These are phyloP conservation scores for Mrakiaceae sp. DNA, from an alignment of 1,284 basidiomycete genomes.

Conservation along the genomic window DNA sequence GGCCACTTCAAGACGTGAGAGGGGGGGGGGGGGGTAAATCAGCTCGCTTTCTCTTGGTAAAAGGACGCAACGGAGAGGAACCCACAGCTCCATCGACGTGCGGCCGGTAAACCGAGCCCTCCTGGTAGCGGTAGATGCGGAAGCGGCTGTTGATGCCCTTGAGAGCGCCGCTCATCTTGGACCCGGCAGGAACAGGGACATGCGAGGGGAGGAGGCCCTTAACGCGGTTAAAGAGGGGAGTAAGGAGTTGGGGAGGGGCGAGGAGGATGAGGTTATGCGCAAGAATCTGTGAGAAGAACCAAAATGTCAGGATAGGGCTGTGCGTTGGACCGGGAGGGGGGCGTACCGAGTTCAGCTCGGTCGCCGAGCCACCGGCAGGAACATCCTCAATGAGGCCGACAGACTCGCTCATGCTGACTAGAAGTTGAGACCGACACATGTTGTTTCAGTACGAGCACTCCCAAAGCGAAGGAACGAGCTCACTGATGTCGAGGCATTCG, in stretches of 20 bases:
- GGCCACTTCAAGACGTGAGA: constrained; percentile 35
- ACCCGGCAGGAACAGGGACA: constrained; percentile 24
- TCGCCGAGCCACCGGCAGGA: constrained; percentile 39
- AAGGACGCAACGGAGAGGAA: background rate
- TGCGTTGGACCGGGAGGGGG: background rate
- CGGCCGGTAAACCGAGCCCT: constrained; percentile 42
- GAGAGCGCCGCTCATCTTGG: constrained; percentile 39
- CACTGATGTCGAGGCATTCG: constrained; percentile 35
- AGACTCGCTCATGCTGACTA: constrained; percentile 35
- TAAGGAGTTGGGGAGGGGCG: constrained; percentile 40
- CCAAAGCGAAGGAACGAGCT: no score
- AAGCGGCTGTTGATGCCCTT: constrained; percentile 44
- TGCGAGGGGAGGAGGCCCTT: constrained; percentile 35
- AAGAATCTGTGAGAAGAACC: constrained; percentile 28
- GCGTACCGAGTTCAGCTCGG: constrained; percentile 38
- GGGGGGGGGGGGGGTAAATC: no score
- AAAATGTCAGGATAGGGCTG: constrained; percentile 21
- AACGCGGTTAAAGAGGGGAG: constrained; percentile 39
- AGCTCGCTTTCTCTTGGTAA: background rate
- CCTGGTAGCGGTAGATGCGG: constrained; percentile 43
- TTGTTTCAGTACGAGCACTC: no score
- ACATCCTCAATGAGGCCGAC: constrained; percentile 45
- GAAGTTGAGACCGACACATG: constrained; percentile 27
- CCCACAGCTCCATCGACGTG: constrained; percentile 25
- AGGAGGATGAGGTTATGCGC: constrained; percentile 48